A percentile compares a stretch with the other conserved stretches of the same genome.
These are phyloP conservation scores for Rhizophagus clarus DNA, from an alignment of 192 early-diverging fungal species.

Conservation along the genomic window DNA sequence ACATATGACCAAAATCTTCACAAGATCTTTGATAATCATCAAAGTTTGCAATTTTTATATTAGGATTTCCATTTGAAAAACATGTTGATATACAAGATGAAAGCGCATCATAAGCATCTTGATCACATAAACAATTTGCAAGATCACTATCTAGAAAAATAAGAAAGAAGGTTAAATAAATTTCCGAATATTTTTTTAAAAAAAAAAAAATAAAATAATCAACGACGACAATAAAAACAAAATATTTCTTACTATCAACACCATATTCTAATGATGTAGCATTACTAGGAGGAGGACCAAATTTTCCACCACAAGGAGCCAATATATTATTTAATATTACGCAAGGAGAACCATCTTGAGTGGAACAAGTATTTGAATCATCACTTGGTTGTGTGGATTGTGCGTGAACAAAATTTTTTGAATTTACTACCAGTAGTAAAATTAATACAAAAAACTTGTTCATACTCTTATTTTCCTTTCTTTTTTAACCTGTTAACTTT, in stretches of 20 bases:
- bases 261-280: neutral
- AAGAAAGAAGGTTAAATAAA: no score
- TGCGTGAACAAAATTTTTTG: neutral
- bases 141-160: neutral
- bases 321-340: neutral
- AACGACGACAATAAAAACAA: neutral
- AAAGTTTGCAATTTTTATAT: neutral
- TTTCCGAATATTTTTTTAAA: no score
- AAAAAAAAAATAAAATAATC: no score
- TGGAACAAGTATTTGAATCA: neutral
- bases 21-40: neutral
- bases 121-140: neutral
- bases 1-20: neutral
- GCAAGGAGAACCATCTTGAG: neutral
- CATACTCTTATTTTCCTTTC: no score
- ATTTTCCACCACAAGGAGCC: neutral
- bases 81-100: neutral
- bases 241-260: neutral
- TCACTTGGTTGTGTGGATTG: neutral
- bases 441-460: no score
- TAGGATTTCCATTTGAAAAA: neutral
- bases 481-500: no score
- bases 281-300: neutral
- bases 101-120: neutral
- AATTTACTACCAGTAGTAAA: neutral